Evolutionary conservation across 495 filamentous ascomycete genomes (phyloP).

Genomic region (Aspergillus nanangensis): DNA sequence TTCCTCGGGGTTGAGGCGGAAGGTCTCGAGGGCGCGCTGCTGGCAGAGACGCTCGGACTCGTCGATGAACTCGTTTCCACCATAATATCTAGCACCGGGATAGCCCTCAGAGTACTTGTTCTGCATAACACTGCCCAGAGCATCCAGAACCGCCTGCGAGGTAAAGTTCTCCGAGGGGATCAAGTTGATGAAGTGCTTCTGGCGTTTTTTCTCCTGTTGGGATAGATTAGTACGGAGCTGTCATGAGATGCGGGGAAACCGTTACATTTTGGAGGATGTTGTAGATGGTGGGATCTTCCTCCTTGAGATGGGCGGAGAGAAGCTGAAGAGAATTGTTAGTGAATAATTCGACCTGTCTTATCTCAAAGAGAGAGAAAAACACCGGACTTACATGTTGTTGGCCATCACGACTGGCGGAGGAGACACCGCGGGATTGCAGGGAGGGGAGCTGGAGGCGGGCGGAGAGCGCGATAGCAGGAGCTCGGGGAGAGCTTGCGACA

Average conservation of each 20-base stretch:
- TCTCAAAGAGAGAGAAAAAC: too few species aligned
- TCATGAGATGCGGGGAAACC: slow-evolving; percentile 42
- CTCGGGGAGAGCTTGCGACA: slow-evolving; percentile 20
- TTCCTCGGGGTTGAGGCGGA: slow-evolving; percentile 74
- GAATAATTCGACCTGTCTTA: too few species aligned
- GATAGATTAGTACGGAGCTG: background rate
- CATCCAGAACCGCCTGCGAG: slow-evolving; percentile 93
- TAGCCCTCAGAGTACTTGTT: slow-evolving; percentile 99
- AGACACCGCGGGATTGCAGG: slow-evolving; percentile 35
- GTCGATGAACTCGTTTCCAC: slow-evolving; percentile 94
- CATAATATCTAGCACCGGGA: slow-evolving; percentile 94
- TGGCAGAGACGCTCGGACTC: slow-evolving; percentile 87
- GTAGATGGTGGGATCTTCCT: slow-evolving; percentile 82
- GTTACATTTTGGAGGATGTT: slow-evolving; percentile 79
- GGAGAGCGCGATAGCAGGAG: slow-evolving; percentile 12
- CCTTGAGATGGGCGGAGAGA: slow-evolving; percentile 70
- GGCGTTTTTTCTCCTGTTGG: slow-evolving; percentile 81
- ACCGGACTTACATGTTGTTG: slow-evolving; percentile 42
- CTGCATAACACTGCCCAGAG: slow-evolving; percentile 96
- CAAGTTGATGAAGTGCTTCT: slow-evolving; percentile 97
- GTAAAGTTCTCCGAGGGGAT: slow-evolving; percentile 99
- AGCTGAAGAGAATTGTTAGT: too few species aligned
- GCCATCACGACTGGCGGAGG: slow-evolving; percentile 34
- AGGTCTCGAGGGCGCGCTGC: slow-evolving; percentile 80
- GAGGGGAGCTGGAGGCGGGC: slow-evolving; percentile 13